These are phyloP conservation scores for Aspergillus ellipticus DNA, from an alignment of 495 filamentous ascomycete species.

Conservation along the genomic window DNA sequence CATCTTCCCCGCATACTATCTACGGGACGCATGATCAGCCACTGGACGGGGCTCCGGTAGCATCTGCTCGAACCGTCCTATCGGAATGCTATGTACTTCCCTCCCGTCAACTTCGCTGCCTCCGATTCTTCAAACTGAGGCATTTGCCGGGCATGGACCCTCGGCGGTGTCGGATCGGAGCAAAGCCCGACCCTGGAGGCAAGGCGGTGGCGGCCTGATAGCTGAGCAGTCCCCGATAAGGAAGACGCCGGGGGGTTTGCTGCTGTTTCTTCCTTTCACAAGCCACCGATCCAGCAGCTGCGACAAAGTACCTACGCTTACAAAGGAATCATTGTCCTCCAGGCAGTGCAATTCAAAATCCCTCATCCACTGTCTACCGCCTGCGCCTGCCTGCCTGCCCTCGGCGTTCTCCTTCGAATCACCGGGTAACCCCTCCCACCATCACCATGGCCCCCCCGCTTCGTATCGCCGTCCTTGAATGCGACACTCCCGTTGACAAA, in stretches of 20 bases:
- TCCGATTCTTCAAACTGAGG: no score
- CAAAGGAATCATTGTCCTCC: background rate
- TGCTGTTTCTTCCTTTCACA: background rate
- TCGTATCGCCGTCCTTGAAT: slow-evolving; percentile 81
- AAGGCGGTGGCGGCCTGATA: background rate
- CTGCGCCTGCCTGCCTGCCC: background rate
- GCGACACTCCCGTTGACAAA: slow-evolving; percentile 62
- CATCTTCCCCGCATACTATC: background rate
- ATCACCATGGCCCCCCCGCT: slow-evolving; percentile 49
- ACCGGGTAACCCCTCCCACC: background rate
- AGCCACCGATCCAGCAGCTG: no score
- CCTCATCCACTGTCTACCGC: background rate
- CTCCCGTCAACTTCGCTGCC: no score
- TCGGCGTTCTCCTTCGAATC: background rate
- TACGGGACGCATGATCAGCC: background rate
- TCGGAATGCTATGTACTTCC: background rate
- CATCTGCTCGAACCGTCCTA: background rate
- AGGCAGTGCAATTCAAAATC: background rate
- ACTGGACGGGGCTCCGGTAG: no score
- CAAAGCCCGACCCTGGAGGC: background rate
- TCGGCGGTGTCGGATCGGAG: background rate
- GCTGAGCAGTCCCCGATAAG: no score
- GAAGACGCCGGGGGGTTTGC: no score
- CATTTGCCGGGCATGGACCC: background rate
- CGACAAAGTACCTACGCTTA: no score